These are phyloP conservation scores for Neolecta irregularis DNA, from an alignment of 1,139 yeast genomes.

Conservation along the genomic window DNA sequence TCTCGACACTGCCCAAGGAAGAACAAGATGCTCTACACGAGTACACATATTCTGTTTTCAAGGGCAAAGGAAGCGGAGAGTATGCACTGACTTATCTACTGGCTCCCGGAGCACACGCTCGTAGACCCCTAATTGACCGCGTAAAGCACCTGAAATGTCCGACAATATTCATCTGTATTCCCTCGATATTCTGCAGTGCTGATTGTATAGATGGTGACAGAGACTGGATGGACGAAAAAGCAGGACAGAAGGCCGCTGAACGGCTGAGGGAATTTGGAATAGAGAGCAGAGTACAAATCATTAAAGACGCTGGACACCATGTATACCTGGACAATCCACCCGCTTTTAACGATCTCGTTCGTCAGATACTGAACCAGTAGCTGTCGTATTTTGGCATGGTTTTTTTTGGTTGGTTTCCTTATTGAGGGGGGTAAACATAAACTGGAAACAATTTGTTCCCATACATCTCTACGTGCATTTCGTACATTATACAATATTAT, in stretches of 20 bases:
- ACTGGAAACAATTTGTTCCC: no score
- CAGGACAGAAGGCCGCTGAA: conserved; percentile 42
- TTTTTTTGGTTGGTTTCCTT: no score
- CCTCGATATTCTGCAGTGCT: no score
- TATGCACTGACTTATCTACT: conserved; percentile 46
- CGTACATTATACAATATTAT: no score
- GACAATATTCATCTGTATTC: conserved; percentile 43
- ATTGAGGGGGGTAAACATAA: no score
- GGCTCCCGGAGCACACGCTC: conserved; percentile 65
- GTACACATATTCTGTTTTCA: conserved; percentile 46
- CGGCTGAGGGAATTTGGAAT: conserved; percentile 23
- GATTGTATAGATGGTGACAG: conserved; percentile 72
- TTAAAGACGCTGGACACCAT: conserved; percentile 60
- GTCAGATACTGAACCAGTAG: no score
- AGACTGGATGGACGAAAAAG: conserved; percentile 75
- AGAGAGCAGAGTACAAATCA: conserved; percentile 29
- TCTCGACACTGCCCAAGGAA: conserved; percentile 22
- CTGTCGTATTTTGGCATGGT: no score
- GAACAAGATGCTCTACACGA: conserved; percentile 31
- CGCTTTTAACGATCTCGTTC: conserved; percentile 42
- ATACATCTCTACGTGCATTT: no score
- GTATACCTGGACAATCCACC: conserved; percentile 57
- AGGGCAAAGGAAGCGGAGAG: conserved; percentile 49
- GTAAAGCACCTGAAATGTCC: conserved; percentile 32
- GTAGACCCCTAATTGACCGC: conserved; percentile 59